phyloP scores from a whole-genome alignment of 805 yeast genomes.

The Brettanomyces sp. region DNA sequence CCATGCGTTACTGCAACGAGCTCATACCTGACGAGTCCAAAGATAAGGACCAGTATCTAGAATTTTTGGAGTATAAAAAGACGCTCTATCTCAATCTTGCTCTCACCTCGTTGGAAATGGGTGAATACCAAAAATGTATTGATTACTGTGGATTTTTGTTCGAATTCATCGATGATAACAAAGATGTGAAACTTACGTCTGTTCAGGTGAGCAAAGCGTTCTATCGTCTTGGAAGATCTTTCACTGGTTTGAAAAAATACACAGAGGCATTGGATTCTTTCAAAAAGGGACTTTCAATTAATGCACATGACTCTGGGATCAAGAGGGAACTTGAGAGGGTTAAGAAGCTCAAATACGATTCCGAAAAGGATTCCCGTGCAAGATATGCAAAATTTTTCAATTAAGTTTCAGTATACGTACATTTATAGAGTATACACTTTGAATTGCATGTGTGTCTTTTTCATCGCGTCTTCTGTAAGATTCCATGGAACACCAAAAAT shows the following conservation, averaged over 20 bases:
- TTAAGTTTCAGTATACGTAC: background rate
- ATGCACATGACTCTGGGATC: conserved; percentile 43
- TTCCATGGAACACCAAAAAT: conserved; percentile 77
- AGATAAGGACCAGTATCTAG: conserved; percentile 40
- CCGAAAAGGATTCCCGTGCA: conserved; percentile 41
- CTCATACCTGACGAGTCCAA: conserved; percentile 60
- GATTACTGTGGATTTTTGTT: conserved; percentile 48
- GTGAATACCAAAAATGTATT: conserved; percentile 38
- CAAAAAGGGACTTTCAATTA: conserved; percentile 29
- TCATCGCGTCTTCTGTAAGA: conserved; percentile 46
- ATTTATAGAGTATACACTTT: conserved; percentile 38
- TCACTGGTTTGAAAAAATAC: conserved; percentile 33
- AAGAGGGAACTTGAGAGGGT: conserved; percentile 33
- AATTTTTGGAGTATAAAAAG: conserved; percentile 43
- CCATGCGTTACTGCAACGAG: conserved; percentile 63
- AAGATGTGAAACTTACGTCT: conserved; percentile 13
- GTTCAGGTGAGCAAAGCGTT: conserved; percentile 19
- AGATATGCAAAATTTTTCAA: conserved; percentile 55
- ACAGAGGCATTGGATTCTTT: conserved; percentile 42
- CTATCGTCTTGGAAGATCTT: conserved; percentile 22
- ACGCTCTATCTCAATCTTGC: conserved; percentile 50
- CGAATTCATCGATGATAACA: conserved; percentile 29
- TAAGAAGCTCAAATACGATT: conserved; percentile 30
- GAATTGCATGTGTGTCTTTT: conserved; percentile 24
- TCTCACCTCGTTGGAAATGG: conserved; percentile 39